Evolutionary conservation across 2,329 filamentous ascomycete genomes (phyloP).

Genomic region (Lasiodiplodia theobromae): DNA sequence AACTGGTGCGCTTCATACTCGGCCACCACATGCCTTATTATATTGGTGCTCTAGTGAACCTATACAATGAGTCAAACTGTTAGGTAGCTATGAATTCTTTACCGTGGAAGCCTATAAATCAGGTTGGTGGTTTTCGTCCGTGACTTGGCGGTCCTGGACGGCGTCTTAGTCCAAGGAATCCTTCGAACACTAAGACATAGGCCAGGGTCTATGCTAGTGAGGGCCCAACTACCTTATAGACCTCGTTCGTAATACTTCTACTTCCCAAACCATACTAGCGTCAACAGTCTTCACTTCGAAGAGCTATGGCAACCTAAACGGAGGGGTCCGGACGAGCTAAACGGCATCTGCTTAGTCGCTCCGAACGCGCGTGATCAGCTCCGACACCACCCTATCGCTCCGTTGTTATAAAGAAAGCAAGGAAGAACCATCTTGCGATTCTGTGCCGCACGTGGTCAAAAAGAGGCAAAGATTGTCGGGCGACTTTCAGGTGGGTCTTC

Average conservation of each 20-base stretch:
- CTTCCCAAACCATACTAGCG: background rate
- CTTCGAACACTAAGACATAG: background rate
- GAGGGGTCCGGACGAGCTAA: background rate
- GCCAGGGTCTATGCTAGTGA: background rate
- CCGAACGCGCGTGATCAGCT: background rate
- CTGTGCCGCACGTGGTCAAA: background rate
- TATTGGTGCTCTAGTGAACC: too few relatives aligned
- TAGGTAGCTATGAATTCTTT: background rate
- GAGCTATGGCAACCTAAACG: too few relatives aligned
- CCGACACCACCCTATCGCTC: background rate
- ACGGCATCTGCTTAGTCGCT: background rate
- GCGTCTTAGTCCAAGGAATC: background rate
- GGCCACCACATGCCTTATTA: too few relatives aligned
- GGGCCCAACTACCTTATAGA: background rate
- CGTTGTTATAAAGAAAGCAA: background rate
- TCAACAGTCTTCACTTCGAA: too few relatives aligned
- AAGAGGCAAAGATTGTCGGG: background rate
- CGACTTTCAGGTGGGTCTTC: background rate
- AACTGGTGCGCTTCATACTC: too few relatives aligned
- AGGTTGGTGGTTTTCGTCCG: background rate
- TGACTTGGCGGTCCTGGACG: background rate
- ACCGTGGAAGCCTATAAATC: background rate
- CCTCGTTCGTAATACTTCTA: background rate
- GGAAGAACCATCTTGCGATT: background rate
- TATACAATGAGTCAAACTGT: background rate